These are phyloP conservation scores for Spathaspora passalidarum DNA, from an alignment of 805 yeast genomes.

Conservation along the genomic window DNA sequence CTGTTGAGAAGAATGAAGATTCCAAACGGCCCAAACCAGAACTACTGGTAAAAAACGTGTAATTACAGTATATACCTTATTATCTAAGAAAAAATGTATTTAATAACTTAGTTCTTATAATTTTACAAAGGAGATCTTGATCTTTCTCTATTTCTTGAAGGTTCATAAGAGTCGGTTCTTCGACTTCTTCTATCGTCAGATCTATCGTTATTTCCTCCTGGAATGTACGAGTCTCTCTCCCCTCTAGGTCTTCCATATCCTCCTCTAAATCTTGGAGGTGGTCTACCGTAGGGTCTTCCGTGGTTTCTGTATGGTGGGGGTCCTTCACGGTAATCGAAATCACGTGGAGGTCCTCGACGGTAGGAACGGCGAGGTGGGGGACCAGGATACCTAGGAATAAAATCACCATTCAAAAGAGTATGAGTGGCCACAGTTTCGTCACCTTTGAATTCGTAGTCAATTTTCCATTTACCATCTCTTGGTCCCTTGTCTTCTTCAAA, in stretches of 20 bases:
- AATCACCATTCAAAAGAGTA: conserved; percentile 16
- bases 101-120: not conserved
- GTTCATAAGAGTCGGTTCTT: conserved; percentile 12
- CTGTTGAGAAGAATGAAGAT: not conserved
- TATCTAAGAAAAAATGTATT: too few species aligned
- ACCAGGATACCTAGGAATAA: conserved; percentile 13
- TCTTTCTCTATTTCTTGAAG: conserved; percentile 8
- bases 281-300: conserved; percentile 8
- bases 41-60: too few species aligned
- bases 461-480: conserved; percentile 43
- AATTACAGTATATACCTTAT: too few species aligned
- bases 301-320: conserved; percentile 6
- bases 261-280: conserved; percentile 7
- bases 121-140: conserved; percentile 7
- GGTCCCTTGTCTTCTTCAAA: conserved; percentile 46
- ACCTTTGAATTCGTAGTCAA: conserved; percentile 32
- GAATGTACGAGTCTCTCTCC: conserved; percentile 11
- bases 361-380: conserved; percentile 7
- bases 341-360: not conserved
- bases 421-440: conserved; percentile 23
- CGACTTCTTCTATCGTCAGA: conserved; percentile 5
- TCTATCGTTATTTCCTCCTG: conserved; percentile 7
- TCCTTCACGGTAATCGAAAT: conserved; percentile 5
- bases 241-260: not conserved
- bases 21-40: not conserved